These are phyloP conservation scores for Blastocystis hominis DNA, from an alignment of 352 stramenopile genomes.

Conservation along the genomic window DNA sequence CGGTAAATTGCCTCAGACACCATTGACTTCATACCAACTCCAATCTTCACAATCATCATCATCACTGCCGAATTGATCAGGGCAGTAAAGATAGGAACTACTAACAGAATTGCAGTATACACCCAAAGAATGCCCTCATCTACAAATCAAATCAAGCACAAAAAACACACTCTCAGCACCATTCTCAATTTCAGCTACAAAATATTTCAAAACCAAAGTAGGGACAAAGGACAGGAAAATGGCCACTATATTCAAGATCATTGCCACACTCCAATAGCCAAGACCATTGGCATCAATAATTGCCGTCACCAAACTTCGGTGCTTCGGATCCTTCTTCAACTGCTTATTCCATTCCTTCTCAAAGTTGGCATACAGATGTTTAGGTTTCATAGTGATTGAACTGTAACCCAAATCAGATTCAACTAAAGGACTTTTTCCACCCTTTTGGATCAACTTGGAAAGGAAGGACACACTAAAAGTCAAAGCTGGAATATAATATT, in stretches of 20 bases:
- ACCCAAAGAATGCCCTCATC: not conserved
- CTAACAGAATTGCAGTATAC: not conserved
- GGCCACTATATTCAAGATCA: not conserved
- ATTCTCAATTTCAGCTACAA: not conserved
- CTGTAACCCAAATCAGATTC: not conserved
- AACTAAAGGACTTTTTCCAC: not conserved
- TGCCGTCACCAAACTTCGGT: not conserved
- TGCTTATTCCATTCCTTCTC: not conserved
- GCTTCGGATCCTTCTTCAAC: not conserved
- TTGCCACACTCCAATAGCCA: not conserved
- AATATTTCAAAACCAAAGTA: not conserved
- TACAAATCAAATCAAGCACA: not conserved
- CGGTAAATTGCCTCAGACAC: not conserved
- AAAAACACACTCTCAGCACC: not conserved
- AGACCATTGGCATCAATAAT: no score
- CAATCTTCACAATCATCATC: not conserved
- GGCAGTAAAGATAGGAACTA: not conserved
- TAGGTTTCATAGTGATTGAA: not conserved
- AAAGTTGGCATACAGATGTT: not conserved
- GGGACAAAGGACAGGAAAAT: not conserved
- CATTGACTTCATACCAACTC: not conserved
- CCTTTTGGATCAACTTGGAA: not conserved
- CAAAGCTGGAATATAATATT: not conserved
- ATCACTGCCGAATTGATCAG: not conserved
- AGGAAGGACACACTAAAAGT: conserved; percentile 3